phyloP scores from a whole-genome alignment of 139 green algal species.

The Chlamydomonas sp. region DNA sequence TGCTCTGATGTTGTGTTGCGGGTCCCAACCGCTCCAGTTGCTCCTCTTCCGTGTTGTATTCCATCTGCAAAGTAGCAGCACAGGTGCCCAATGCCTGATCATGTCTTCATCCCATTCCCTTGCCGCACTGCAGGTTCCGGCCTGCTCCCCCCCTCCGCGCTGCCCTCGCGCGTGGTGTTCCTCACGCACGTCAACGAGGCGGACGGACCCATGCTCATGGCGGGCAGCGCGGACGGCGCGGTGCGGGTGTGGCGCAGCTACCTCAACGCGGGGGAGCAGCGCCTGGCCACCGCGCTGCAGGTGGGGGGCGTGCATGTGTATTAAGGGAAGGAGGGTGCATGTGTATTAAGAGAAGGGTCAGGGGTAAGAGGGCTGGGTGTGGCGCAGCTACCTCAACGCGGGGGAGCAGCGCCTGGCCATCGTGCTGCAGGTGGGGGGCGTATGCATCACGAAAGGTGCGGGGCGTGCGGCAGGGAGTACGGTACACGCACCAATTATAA shows the following conservation, averaged over 20 bases:
- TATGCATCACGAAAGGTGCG: neutral
- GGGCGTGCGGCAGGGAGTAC: neutral
- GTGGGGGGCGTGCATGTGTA: conserved; percentile 21
- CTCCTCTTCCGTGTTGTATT: too few relatives aligned
- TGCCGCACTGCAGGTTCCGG: too few relatives aligned
- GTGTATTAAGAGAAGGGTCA: too few relatives aligned
- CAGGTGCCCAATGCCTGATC: too few relatives aligned
- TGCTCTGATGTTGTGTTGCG: too few relatives aligned
- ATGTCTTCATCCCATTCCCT: too few relatives aligned
- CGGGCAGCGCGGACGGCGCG: conserved; percentile 70
- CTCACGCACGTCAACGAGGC: conserved; percentile 81
- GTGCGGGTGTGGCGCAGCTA: conserved; percentile 85
- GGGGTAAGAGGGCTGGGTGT: conserved; percentile 51
- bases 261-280: conserved; percentile 54
- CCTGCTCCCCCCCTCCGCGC: neutral
- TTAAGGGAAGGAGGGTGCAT: neutral
- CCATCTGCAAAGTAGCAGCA: too few relatives aligned
- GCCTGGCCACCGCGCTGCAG: conserved; percentile 82
- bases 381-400: conserved; percentile 70
- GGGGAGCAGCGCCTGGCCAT: conserved; percentile 73
- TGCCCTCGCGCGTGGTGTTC: conserved; percentile 31
- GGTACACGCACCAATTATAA: too few relatives aligned
- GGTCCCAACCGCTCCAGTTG: too few relatives aligned
- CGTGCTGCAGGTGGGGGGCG: conserved; percentile 70
- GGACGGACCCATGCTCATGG: conserved; percentile 75